Evolutionary conservation across 176 grass and related monocot species (phyloP).

Genomic region (Zizania latifolia): DNA sequence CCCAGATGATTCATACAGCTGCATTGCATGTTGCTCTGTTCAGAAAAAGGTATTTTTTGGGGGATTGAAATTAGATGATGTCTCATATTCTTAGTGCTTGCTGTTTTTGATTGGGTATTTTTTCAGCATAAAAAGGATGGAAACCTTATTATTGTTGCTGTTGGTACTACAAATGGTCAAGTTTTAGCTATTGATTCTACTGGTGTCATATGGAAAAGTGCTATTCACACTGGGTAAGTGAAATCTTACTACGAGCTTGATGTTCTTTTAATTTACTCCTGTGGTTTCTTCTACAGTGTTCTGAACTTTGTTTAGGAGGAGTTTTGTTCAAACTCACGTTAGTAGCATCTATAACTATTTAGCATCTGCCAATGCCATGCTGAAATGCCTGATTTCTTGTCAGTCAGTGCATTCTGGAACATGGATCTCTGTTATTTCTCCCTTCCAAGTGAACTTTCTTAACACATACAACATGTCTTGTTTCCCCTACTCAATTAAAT

Average conservation of each 20-base stretch:
- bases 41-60: slow-evolving; percentile 41
- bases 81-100: not conserved
- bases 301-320: not conserved
- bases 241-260: not conserved
- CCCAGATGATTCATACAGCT: slow-evolving; percentile 26
- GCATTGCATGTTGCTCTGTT: slow-evolving; percentile 38
- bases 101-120: slow-evolving; percentile 25
- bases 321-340: not conserved
- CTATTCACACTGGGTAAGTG: slow-evolving; percentile 39
- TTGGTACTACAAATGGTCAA: slow-evolving; percentile 43
- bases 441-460: not conserved
- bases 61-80: not conserved
- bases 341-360: not conserved
- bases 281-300: not conserved
- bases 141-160: slow-evolving; percentile 29
- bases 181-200: slow-evolving; percentile 39
- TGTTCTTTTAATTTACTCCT: not conserved
- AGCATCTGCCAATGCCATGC: not conserved
- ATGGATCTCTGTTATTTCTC: not conserved
- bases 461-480: not conserved
- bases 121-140: slow-evolving; percentile 35
- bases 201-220: slow-evolving; percentile 29
- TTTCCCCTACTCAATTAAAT: not conserved
- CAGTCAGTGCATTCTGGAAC: not conserved
- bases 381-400: not conserved